These are phyloP conservation scores for Plantago ovata DNA, from an alignment of 257 asterid genomes.

Conservation along the genomic window DNA sequence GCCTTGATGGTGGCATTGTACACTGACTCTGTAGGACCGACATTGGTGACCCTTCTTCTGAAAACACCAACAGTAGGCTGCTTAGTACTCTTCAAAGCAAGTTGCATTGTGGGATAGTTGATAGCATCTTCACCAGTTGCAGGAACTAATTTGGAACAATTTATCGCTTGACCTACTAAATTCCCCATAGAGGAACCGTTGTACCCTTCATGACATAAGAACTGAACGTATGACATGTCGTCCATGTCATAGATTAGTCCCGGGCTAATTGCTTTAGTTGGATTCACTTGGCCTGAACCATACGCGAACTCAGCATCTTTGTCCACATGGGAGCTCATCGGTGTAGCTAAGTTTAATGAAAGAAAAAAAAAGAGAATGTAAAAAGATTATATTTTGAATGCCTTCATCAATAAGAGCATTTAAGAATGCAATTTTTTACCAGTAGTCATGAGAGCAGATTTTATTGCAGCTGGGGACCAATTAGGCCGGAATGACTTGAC, in stretches of 20 bases:
- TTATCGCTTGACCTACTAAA: constrained; percentile 37
- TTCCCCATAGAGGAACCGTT: constrained; percentile 42
- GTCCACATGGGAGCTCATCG: constrained; percentile 57
- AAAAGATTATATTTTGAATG: not conserved
- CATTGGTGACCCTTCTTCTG: constrained; percentile 65
- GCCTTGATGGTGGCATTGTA: constrained; percentile 66
- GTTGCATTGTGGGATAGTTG: constrained; percentile 90
- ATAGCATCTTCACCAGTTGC: constrained; percentile 61
- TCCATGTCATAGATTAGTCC: constrained; percentile 83
- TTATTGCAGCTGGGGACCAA: constrained; percentile 89
- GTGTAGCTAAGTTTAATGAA: constrained; percentile 54
- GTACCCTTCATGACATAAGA: constrained; percentile 80
- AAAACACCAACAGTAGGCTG: constrained; percentile 57
- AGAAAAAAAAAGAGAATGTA: not conserved
- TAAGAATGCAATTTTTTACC: constrained; percentile 35
- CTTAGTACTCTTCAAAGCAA: constrained; percentile 41
- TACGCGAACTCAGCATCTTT: constrained; percentile 72
- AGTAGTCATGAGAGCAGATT: constrained; percentile 82
- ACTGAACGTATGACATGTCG: constrained; percentile 59
- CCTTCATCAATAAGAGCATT: not conserved
- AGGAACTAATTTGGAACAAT: constrained; percentile 70
- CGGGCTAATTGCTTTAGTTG: constrained; percentile 64
- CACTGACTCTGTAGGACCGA: constrained; percentile 42
- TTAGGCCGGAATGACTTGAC: constrained; percentile 76
- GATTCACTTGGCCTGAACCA: constrained; percentile 85